Conservation (phyloP, 257 asterid genomes). For the Solanum pennellii region DNA sequence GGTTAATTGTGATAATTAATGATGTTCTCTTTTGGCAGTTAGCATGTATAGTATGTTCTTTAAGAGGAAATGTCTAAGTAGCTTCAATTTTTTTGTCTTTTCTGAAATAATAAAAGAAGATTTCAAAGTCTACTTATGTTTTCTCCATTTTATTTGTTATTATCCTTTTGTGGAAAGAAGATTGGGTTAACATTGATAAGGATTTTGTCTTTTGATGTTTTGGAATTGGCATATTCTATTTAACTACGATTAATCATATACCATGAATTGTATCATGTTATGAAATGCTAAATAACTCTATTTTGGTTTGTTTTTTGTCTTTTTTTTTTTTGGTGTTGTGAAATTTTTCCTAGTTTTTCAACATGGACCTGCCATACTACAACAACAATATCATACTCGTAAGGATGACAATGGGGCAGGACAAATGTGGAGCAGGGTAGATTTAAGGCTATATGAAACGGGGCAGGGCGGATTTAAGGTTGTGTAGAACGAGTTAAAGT, state of each 20-base stretch:
- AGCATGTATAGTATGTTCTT: neutral
- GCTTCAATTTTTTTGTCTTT: neutral
- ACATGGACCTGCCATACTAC: neutral
- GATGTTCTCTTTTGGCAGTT: neutral
- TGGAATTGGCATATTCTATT: neutral
- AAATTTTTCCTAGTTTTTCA: neutral
- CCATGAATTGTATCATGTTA: neutral
- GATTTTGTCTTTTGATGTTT: neutral
- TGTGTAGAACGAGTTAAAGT: accelerated
- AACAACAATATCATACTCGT: neutral
- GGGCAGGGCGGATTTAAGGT: no score
- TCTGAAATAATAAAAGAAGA: neutral
- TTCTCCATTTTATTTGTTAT: neutral
- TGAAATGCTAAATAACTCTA: neutral
- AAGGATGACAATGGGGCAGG: no score
- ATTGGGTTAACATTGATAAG: neutral
- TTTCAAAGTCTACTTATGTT: neutral
- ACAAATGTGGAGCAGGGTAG: no score
- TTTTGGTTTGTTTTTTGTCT: neutral
- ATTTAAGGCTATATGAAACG: no score
- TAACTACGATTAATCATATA: neutral
- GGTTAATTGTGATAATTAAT: neutral
- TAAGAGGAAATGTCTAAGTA: neutral
- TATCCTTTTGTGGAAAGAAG: neutral
- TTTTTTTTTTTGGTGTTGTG: neutral